Evolutionary conservation across 495 filamentous ascomycete species (phyloP).

Genomic region (Beverwykella pulmonaria): DNA sequence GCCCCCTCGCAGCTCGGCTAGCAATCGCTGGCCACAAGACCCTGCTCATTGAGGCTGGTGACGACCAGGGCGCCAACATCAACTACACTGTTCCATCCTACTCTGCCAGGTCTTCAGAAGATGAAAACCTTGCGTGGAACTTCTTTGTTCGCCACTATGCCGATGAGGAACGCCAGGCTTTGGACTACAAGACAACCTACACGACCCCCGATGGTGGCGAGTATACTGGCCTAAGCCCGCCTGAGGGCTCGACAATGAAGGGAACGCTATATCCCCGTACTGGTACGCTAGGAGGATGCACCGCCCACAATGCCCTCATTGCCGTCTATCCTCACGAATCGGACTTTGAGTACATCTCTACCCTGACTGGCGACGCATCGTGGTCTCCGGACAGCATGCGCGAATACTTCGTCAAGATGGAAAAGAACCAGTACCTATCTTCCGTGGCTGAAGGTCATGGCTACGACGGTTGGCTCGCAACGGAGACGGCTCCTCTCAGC

Average conservation of each 20-base stretch:
- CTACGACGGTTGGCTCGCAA: conserved; percentile 22
- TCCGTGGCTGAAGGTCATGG: conserved; percentile 4
- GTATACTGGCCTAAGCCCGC: conserved; percentile 43
- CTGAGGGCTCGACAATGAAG: conserved; percentile 47
- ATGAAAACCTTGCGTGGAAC: conserved; percentile 25
- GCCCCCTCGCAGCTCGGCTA: conserved; percentile 32
- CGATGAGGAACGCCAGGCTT: conserved; percentile 18
- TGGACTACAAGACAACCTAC: conserved; percentile 28
- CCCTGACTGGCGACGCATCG: conserved; percentile 52
- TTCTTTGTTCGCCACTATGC: conserved; percentile 33
- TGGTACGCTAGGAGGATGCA: conserved; percentile 55
- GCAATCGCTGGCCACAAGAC: conserved; percentile 29
- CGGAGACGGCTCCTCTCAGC: conserved; percentile 8
- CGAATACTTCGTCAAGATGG: conserved; percentile 49
- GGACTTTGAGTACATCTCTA: conserved; percentile 52
- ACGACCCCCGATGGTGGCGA: conserved; percentile 12
- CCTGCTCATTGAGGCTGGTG: conserved; percentile 36
- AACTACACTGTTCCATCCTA: conserved; percentile 20
- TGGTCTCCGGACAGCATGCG: conserved; percentile 50
- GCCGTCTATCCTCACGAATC: conserved; percentile 46
- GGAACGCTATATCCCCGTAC: conserved; percentile 55
- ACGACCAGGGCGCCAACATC: conserved; percentile 22
- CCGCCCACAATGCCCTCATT: conserved; percentile 54
- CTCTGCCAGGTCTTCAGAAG: conserved; percentile 7
- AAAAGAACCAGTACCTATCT: conserved; percentile 21